Conservation (phyloP, 176 grass and related monocot genomes). For the Musa itinerans region DNA sequence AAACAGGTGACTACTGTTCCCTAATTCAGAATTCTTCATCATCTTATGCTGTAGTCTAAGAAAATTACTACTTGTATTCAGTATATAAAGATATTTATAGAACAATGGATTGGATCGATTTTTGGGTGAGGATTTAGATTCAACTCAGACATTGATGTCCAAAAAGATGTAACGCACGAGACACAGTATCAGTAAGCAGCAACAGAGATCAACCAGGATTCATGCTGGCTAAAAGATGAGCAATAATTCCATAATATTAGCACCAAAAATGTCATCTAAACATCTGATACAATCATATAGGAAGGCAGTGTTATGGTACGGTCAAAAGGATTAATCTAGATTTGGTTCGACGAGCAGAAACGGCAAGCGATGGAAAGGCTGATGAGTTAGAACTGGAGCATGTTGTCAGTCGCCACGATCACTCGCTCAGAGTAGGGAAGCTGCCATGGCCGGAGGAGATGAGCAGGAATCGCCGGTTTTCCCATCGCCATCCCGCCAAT, state of each 20-base stretch:
- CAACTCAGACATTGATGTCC: too few relatives aligned
- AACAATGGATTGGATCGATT: too few relatives aligned
- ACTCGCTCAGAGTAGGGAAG: constrained; percentile 47
- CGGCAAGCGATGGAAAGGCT: neutral
- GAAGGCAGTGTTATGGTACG: neutral
- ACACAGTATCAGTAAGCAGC: too few relatives aligned
- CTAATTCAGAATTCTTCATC: too few relatives aligned
- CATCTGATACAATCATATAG: neutral
- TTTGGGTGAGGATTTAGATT: too few relatives aligned
- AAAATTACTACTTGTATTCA: too few relatives aligned
- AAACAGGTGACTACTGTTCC: too few relatives aligned
- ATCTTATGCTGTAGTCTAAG: too few relatives aligned
- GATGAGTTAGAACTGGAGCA: constrained; percentile 27
- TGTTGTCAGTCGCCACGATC: constrained; percentile 32
- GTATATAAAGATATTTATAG: too few relatives aligned
- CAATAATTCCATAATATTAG: neutral
- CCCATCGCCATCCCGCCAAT: constrained; percentile 57
- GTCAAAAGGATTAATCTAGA: neutral
- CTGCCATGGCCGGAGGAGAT: constrained; percentile 75
- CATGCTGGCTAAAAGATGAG: neutral
- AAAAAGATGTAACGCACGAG: too few relatives aligned
- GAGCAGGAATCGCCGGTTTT: constrained; percentile 48
- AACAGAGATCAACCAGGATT: too few relatives aligned
- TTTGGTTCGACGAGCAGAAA: neutral
- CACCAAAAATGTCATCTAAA: neutral